Percentiles rank a stretch among this genome's conserved stretches.
These are phyloP conservation scores for Kewa caespitosa DNA, from an alignment of 179 eudicot genomes.

Conservation along the genomic window DNA sequence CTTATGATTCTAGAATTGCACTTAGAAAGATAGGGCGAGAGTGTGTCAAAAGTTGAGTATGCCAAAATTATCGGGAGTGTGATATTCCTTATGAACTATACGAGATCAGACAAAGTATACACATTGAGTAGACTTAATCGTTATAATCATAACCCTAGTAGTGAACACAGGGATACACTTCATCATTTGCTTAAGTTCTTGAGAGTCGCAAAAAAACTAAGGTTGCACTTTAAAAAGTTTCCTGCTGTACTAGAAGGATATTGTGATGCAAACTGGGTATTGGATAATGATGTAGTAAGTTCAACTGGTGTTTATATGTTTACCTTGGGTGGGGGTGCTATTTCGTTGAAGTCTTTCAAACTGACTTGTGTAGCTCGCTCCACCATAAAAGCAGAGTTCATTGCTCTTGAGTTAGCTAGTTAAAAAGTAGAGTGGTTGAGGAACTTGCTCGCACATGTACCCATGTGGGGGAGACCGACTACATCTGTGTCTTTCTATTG, in stretches of 20 bases:
- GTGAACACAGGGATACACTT: background rate
- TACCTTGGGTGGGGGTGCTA: conserved; percentile 7
- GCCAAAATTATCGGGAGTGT: conserved; percentile 12
- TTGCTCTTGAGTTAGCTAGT: conserved; percentile 12
- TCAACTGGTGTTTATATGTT: conserved; percentile 28
- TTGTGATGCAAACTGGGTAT: conserved; percentile 28
- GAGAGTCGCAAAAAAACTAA: conserved; percentile 8
- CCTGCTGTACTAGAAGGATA: conserved; percentile 20
- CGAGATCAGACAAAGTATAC: too few species aligned
- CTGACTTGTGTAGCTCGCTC: background rate
- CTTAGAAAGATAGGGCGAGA: background rate
- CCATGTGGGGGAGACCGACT: conserved; percentile 4
- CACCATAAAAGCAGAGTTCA: conserved; percentile 19
- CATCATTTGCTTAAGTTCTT: conserved; percentile 4
- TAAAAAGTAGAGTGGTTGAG: conserved; percentile 7
- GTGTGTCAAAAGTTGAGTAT: conserved; percentile 14
- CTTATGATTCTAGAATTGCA: background rate
- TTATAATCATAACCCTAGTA: conserved; percentile 16
- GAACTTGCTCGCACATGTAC: background rate
- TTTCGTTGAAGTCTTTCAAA: conserved; percentile 16
- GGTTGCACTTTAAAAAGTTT: conserved; percentile 9
- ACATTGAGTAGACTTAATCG: conserved; percentile 6
- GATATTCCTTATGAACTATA: conserved; percentile 15
- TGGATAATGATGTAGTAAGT: conserved; percentile 8
- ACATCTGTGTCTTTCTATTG: background rate